phyloP scores from a whole-genome alignment of 2,329 filamentous ascomycete species.

The Aspergillus candidus region DNA sequence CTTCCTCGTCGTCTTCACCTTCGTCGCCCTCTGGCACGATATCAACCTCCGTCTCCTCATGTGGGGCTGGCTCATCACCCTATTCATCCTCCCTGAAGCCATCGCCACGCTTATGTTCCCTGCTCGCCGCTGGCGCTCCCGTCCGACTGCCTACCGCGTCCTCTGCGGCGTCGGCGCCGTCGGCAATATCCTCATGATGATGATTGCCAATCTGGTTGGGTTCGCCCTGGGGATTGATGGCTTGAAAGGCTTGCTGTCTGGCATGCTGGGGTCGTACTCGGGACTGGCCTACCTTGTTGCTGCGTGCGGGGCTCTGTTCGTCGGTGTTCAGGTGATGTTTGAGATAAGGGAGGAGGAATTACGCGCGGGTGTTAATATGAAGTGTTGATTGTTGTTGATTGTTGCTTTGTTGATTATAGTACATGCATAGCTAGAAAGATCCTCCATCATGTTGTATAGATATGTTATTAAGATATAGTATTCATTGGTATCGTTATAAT shows the following conservation, averaged over 20 bases:
- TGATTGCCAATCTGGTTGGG: conserved; percentile 87
- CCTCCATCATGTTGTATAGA: too few relatives aligned
- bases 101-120: conserved; percentile 68
- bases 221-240: conserved; percentile 92
- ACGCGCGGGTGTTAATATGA: conserved; percentile 73
- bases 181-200: conserved; percentile 87
- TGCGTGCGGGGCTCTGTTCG: conserved; percentile 70
- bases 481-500: too few relatives aligned
- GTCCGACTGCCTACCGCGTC: conserved; percentile 68
- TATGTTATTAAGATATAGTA: too few relatives aligned
- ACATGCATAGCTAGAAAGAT: too few relatives aligned
- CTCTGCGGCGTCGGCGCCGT: conserved; percentile 76
- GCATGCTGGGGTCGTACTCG: conserved; percentile 70
- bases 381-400: conserved; percentile 54
- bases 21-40: conserved; percentile 97
- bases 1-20: conserved; percentile 83
- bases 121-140: conserved; percentile 60
- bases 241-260: conserved; percentile 65
- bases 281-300: conserved; percentile 67
- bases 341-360: conserved; percentile 82
- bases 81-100: conserved; percentile 90
- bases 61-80: conserved; percentile 94
- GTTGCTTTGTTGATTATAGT: not conserved
- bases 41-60: conserved; percentile 84
- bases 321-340: conserved; percentile 91